Evolutionary conservation across 257 asterid species (phyloP).

Genomic region (Solanum sitiens): DNA sequence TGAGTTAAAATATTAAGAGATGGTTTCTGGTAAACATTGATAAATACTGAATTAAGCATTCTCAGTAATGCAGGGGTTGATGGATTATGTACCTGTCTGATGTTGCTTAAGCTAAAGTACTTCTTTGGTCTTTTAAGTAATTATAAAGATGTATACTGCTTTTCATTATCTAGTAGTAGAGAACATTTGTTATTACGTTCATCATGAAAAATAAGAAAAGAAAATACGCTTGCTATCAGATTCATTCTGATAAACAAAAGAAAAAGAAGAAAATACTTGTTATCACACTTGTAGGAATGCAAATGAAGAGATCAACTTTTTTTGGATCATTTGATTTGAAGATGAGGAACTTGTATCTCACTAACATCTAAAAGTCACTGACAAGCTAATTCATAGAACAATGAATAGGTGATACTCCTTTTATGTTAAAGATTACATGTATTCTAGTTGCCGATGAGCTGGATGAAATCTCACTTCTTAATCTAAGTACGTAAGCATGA

Average conservation of each 20-base stretch:
- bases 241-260: neutral
- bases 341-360: neutral
- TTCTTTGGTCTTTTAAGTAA: neutral
- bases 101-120: neutral
- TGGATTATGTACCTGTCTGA: neutral
- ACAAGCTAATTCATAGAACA: neutral
- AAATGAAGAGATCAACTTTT: neutral
- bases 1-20: neutral
- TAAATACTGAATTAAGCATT: neutral
- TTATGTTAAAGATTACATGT: neutral
- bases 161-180: neutral
- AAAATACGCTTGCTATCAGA: neutral
- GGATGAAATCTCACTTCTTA: neutral
- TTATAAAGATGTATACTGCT: neutral
- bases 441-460: neutral
- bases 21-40: neutral
- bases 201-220: neutral
- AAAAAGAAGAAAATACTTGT: neutral
- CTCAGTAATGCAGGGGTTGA: neutral
- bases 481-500: neutral
- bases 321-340: neutral
- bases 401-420: neutral
- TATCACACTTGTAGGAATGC: neutral
- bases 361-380: neutral
- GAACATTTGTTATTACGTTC: neutral